Evolutionary conservation across 306 rosid species (phyloP), one percentile per base, ranked within the genome.

Genomic region (Vachellia collinsii): DNA sequence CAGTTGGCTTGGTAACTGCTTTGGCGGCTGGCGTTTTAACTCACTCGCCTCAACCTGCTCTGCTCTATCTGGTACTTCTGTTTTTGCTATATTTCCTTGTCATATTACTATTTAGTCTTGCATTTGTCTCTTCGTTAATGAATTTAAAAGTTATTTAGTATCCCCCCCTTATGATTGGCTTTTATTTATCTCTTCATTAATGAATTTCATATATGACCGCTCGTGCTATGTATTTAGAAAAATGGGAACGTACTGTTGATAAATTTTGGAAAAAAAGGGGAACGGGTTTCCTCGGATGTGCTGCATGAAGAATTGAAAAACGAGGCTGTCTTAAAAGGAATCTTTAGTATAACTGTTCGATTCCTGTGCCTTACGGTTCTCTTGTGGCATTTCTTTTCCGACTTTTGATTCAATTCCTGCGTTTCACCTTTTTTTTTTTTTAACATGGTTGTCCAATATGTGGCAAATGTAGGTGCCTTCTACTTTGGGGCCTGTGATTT

Each of bases 11-110:
- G 76, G 85, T 96, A 50, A 79, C 88, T 42, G 99, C 99, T 88
- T 83, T 96, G 87, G 92, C 98, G 34, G 98, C 98, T 70, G 98
- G 98, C 64, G 86, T 93, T 82, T 86, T 96, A 87, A 96, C 98
- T 39, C 93, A 87, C 78, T 88, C 97, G 37, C 99, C 99, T 77
- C 99, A 96, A 83, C 99, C 99, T 12, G 98, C 98, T 16, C 97
- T 96, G 50, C 93, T 93, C 37, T 96, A 96, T 92, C 91, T 93
- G 97, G 98, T 96, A 96, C 70, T 70, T 69, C 36, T 50, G 46
- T 48, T 44, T 78, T 75, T 80, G 42, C 56, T 56, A 12, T 77
- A 22, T 51, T 76, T 22, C 76, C 46, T 62, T 47, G 39, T 81
- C 75, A 58, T 76, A 36, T 23, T 42, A 34, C 12, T 14, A 75